Evolutionary conservation across 192 early-diverging fungal genomes (phyloP), one percentile per base, ranked within the genome.

Genomic region (Coemansia sp.): DNA sequence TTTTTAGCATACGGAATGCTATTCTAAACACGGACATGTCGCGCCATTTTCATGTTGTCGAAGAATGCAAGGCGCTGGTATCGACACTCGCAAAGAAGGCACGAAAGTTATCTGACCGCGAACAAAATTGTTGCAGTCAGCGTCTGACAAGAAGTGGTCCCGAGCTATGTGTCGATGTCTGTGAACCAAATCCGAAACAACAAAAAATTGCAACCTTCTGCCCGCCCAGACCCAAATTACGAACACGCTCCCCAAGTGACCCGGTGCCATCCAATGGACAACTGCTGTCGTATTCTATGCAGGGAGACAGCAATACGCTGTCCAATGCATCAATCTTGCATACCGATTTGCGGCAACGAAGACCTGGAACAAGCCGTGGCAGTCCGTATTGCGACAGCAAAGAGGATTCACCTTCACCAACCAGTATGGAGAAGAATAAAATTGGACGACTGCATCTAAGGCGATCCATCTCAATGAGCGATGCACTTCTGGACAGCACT

Each of bases 11-110:
- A 16, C 55, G 56, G 0, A 44, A 91, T 63, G 89, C 86, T 41
- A 93, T 97, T 59, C 82, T 97, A 38, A 85, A 88, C 19, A 97
- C 95, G 1, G 95, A 97, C 68, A 97, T 97, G 95, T 77, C 84
- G 2, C 86, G 89, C 9, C 95, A 97, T 69, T 97, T 93, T 80
- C 83, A 63, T 5, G 67, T 88, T 19, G 79, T 86, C 12, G 85
- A 87, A 48, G 68, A 85, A 57, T 77, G 82, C 78, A 74, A 74
- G 32, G 51, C 58, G 10, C 61, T 84, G 25, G 75, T 84, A 4
- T 68, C 69, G 25, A n/a, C 60, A 47, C 52, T 83, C 4, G 67
- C 70, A 28, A 75, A 73, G 34, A 75, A 81, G 66, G 78, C 73
- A 4, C 69, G 71, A 48, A 53, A 65, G 26, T 65, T 74, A 21